Conservation (phyloP, 495 filamentous ascomycete genomes). For the Beverwykella pulmonaria region DNA sequence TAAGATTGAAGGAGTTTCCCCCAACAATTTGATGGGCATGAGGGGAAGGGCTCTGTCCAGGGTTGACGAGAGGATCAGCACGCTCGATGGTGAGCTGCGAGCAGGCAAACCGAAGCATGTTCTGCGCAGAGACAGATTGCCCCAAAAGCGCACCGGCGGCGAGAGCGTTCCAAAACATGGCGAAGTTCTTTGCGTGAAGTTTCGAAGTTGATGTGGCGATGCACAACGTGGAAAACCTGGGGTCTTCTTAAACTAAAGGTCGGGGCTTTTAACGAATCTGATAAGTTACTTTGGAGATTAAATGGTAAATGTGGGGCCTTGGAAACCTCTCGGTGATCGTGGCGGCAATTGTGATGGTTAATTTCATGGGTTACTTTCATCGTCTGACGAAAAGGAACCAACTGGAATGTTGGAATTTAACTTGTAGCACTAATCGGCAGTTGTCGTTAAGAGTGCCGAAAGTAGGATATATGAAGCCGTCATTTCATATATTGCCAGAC, state of each 20-base stretch:
- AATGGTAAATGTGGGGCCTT: conserved; percentile 14
- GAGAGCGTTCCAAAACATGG: conserved; percentile 31
- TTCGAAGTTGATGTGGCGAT: conserved; percentile 1
- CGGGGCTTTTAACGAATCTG: background rate
- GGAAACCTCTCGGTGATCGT: background rate
- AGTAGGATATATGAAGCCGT: background rate
- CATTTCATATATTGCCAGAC: background rate
- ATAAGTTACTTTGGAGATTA: conserved; percentile 2
- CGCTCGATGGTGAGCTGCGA: conserved; percentile 53
- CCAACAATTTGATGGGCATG: conserved; percentile 40
- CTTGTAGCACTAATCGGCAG: background rate
- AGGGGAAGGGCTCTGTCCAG: conserved; percentile 34
- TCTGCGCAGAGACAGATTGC: conserved; percentile 34
- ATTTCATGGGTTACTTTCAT: conserved; percentile 5
- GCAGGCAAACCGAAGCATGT: conserved; percentile 51
- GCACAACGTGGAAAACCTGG: background rate
- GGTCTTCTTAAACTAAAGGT: conserved; percentile 11
- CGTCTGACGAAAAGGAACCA: conserved; percentile 6
- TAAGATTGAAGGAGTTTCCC: conserved; percentile 35
- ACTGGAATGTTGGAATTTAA: conserved; percentile 12
- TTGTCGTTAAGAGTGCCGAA: conserved; percentile 17
- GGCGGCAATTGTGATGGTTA: conserved; percentile 3
- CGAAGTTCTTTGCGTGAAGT: conserved; percentile 1
- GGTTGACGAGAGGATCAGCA: conserved; percentile 48
- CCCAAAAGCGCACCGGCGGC: conserved; percentile 25